These are phyloP conservation scores for Tuber microsphaerosporum DNA, from an alignment of 495 filamentous ascomycete genomes.

Conservation along the genomic window DNA sequence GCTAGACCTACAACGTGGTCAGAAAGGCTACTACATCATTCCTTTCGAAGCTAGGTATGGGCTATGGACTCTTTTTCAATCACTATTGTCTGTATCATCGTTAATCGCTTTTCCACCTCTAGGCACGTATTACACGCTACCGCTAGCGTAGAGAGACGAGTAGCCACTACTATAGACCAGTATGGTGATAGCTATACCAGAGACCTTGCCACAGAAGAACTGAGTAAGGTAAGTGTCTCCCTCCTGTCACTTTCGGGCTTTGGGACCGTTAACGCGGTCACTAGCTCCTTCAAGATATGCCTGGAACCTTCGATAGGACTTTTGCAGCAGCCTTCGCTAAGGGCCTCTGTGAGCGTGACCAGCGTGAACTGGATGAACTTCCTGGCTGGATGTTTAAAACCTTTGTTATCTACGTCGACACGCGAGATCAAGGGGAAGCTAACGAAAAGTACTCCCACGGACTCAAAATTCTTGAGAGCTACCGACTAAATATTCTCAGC, in stretches of 20 bases:
- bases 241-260: not conserved
- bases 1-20: slow-evolving; percentile 35
- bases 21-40: slow-evolving; percentile 40
- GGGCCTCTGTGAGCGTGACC: slow-evolving; percentile 51
- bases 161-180: slow-evolving; percentile 54
- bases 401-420: slow-evolving; percentile 53
- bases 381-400: slow-evolving; percentile 63
- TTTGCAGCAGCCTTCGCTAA: slow-evolving; percentile 8
- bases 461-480: not conserved
- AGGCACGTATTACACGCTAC: slow-evolving; percentile 42
- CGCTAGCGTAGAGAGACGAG: slow-evolving; percentile 42
- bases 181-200: slow-evolving; percentile 80
- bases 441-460: not conserved
- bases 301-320: not conserved
- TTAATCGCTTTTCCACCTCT: not conserved
- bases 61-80: not conserved
- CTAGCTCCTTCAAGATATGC: slow-evolving; percentile 49
- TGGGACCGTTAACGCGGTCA: slow-evolving; percentile 47
- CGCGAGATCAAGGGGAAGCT: slow-evolving; percentile 1
- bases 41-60: slow-evolving; percentile 24
- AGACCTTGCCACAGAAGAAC: slow-evolving; percentile 59
- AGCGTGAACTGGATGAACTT: slow-evolving; percentile 47
- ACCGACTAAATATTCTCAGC: not conserved
- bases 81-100: not conserved
- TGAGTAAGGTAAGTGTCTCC: slow-evolving; percentile 44